These are phyloP conservation scores for Fusarium brevicatenulatum DNA, from an alignment of 2,329 filamentous ascomycete genomes.

Conservation along the genomic window DNA sequence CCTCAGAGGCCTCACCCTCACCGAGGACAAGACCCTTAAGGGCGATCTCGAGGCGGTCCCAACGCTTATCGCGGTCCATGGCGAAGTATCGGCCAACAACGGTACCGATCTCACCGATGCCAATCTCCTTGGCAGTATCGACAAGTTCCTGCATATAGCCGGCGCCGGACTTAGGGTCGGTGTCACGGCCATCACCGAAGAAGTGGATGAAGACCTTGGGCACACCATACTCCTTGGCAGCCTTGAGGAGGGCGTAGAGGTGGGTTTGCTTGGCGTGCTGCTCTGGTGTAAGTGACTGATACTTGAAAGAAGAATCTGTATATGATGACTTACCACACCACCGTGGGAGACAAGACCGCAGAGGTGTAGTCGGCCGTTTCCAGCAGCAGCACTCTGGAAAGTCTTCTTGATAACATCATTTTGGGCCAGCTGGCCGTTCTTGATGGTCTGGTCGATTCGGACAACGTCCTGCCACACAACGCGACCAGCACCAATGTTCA, in stretches of 20 bases:
- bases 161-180: constrained; percentile 92
- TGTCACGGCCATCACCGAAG: constrained; percentile 97
- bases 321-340: constrained; percentile 73
- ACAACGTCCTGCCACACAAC: constrained; percentile 99
- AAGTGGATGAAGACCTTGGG: constrained; percentile 98
- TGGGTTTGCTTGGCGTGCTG: constrained; percentile 95
- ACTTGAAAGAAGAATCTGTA: not conserved
- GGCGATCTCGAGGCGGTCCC: constrained; percentile 92
- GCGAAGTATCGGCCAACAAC: constrained; percentile 96
- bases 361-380: constrained; percentile 92
- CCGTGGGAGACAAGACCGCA: constrained; percentile 94
- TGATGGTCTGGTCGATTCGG: constrained; percentile 92
- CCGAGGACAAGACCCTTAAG: constrained; percentile 87
- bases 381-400: constrained; percentile 82
- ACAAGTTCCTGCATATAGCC: constrained; percentile 90
- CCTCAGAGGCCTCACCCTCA: constrained; percentile 85
- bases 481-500: constrained; percentile 97
- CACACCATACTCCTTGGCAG: constrained; percentile 87
- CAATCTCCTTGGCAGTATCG: constrained; percentile 83
- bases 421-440: constrained; percentile 81
- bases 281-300: constrained; percentile 21
- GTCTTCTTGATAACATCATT: constrained; percentile 80
- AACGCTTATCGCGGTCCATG: constrained; percentile 99
- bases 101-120: constrained; percentile 87
- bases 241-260: constrained; percentile 84